phyloP scores from a whole-genome alignment of 176 grass and related monocot species.

The bread wheat (Triticum aestivum) region IWGSC_CS_RefSeq_v2.1 NC_057810.1:676374555-676375054 shows the following conservation, averaged over 20 bases:
- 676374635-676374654: not conserved
- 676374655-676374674: slow-evolving; percentile 22
- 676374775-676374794: not conserved
- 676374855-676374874: no score
- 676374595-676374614: not conserved
- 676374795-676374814: not conserved
- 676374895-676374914: no score
- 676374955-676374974: no score
- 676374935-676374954: no score
- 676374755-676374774: not conserved
- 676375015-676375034: no score
- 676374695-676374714: not conserved
- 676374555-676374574: not conserved
- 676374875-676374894: no score
- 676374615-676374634: not conserved
- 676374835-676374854: not conserved
- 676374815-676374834: not conserved
- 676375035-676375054: no score
- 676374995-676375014: no score
- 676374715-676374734: not conserved
- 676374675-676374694: slow-evolving; percentile 4
- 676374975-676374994: no score
- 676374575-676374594: not conserved
- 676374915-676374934: no score
- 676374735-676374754: not conserved